phyloP scores from a whole-genome alignment of 2,329 filamentous ascomycete species.

The Penicillium sp. region DNA sequence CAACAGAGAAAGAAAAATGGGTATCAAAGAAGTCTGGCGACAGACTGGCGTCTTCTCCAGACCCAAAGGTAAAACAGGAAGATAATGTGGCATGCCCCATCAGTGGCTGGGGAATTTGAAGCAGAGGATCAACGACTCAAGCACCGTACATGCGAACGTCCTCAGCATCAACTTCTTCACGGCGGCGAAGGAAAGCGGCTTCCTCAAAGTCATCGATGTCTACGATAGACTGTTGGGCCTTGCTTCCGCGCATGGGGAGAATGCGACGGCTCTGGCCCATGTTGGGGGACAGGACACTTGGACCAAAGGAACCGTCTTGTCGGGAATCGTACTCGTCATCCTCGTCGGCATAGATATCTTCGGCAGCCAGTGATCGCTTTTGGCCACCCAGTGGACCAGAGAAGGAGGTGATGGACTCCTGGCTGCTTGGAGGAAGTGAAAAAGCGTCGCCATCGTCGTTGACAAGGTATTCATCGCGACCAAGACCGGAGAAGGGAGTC shows the following conservation, averaged over 20 bases:
- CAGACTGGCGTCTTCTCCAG: neutral
- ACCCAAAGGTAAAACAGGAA: neutral
- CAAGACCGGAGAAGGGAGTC: conserved; percentile 77
- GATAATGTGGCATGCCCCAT: neutral
- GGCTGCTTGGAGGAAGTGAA: conserved; percentile 44
- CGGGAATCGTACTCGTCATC: conserved; percentile 35
- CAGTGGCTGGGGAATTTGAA: neutral
- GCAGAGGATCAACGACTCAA: conserved; percentile 11
- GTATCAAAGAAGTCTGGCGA: neutral
- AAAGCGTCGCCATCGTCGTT: conserved; percentile 39
- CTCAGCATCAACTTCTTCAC: conserved; percentile 42
- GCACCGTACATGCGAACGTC: conserved; percentile 38
- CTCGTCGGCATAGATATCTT: conserved; percentile 41
- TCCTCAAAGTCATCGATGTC: conserved; percentile 49
- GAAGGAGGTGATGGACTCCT: conserved; percentile 33
- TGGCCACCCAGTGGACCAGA: conserved; percentile 33
- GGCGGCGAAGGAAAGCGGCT: conserved; percentile 45
- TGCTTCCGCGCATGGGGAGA: conserved; percentile 13
- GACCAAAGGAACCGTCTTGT: conserved; percentile 27
- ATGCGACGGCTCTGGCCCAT: conserved; percentile 31
- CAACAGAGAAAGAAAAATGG: neutral
- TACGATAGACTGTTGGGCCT: conserved; percentile 21
- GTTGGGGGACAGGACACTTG: conserved; percentile 37
- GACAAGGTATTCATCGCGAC: conserved; percentile 40
- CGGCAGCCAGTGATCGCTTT: conserved; percentile 46